A percentile compares a stretch with the other conserved stretches of the same genome.
phyloP scores from a whole-genome alignment of 371 early-diverging fungal genomes.

The Mucor circinelloides region DNA sequence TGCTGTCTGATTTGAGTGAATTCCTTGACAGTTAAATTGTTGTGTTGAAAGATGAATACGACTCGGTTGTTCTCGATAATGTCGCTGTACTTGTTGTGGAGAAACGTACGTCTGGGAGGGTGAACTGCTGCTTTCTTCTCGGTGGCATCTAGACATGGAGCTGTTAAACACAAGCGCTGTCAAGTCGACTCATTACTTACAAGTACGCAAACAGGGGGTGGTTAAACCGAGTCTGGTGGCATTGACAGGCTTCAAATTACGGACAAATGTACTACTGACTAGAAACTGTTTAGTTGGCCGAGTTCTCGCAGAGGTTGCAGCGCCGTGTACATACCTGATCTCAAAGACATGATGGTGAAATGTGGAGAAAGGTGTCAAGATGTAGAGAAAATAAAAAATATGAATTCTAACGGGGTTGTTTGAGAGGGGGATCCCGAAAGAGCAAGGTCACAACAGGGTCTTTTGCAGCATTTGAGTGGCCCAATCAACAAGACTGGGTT shows the following conservation, averaged over 20 bases:
- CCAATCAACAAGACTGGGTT: not conserved
- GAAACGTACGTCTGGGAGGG: constrained; percentile 53
- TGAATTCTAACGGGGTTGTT: not conserved
- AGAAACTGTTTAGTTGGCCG: not conserved
- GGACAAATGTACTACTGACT: constrained; percentile 29
- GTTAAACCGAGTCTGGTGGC: constrained; percentile 8
- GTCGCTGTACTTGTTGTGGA: constrained; percentile 54
- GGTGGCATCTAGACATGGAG: constrained; percentile 35
- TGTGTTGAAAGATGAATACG: constrained; percentile 68
- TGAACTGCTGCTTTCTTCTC: constrained; percentile 27
- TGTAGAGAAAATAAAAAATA: constrained; percentile 2
- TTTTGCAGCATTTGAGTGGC: not conserved
- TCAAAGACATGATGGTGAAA: constrained; percentile 25
- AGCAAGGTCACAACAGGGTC: constrained; percentile 3
- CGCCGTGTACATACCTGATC: constrained; percentile 22
- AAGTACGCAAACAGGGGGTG: constrained; percentile 24
- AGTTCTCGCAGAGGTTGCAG: too few species aligned
- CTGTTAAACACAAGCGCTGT: not conserved
- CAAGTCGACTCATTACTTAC: constrained; percentile 9
- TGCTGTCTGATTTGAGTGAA: constrained; percentile 59
- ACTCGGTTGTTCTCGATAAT: constrained; percentile 57
- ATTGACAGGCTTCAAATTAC: constrained; percentile 29
- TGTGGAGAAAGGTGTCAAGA: not conserved
- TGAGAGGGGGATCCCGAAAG: not conserved
- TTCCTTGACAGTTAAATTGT: constrained; percentile 68